Evolutionary conservation across 352 stramenopile species (phyloP).

Genomic region (Phytopythium mirpurense): DNA sequence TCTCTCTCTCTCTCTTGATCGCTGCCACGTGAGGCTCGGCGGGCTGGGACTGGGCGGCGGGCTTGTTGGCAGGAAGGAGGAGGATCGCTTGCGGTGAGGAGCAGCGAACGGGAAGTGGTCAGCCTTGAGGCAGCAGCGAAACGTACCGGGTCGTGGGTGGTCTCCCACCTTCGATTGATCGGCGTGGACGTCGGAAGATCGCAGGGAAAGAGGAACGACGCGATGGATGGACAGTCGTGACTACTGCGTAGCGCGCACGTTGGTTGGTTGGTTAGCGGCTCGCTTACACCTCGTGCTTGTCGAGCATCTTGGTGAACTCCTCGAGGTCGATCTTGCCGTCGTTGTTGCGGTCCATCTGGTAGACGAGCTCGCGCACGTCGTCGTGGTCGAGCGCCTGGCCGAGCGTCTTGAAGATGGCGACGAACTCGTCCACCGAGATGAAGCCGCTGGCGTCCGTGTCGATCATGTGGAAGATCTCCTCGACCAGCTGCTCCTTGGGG

Average conservation of each 20-base stretch:
- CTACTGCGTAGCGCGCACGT: neutral
- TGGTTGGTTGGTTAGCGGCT: neutral
- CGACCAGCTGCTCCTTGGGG: constrained; percentile 53
- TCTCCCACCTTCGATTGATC: neutral
- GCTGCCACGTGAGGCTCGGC: too few species aligned
- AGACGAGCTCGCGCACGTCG: constrained; percentile 67
- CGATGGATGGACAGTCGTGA: neutral
- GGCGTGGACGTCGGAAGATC: neutral
- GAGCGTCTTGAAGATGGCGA: constrained; percentile 63
- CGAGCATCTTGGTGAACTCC: constrained; percentile 67
- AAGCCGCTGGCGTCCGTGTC: constrained; percentile 50
- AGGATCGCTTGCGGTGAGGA: neutral
- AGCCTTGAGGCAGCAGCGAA: neutral
- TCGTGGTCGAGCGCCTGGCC: constrained; percentile 68
- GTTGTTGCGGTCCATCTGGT: constrained; percentile 70
- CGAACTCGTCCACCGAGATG: constrained; percentile 74
- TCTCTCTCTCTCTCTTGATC: too few species aligned
- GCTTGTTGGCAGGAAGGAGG: too few species aligned
- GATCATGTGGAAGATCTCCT: constrained; percentile 74
- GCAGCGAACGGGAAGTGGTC: neutral
- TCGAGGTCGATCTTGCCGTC: constrained; percentile 73
- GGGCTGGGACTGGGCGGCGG: too few species aligned
- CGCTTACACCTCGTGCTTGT: constrained; percentile 61
- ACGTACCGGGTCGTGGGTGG: neutral
- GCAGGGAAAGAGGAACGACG: neutral